Evolutionary conservation across 768 basidiomycete genomes (phyloP), one percentile per base, ranked within the genome.

Genomic region (Crassisporium funariophilum): DNA sequence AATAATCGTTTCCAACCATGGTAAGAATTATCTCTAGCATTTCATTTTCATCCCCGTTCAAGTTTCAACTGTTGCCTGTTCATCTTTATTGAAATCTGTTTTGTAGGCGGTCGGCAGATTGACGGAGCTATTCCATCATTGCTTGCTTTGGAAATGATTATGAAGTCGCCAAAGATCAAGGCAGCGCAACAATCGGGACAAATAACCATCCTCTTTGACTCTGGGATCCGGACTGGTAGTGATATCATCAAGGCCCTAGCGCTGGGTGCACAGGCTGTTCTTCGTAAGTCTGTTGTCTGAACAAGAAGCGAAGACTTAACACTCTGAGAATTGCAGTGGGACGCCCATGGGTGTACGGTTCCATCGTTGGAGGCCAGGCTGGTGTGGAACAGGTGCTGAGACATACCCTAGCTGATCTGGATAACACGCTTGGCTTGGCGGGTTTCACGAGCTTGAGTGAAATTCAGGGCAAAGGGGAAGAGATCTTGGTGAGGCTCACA

Each of bases 201-300:
- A 46, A 64, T 91, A 29, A 83, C 84, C 1, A 66, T 93, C 25
- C 68, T 94, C 3, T 90, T 87, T 56, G 84, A 86, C 59, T 91
- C 83, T 41, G 91, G 92, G 5, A 84, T 94, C 48, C 81, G 92
- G 35, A 88, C 84, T 0, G 92, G 89, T 9, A 79, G 82, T 35
- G 93, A 95, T 52, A 79, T 93, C 36, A 74, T 91, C 65, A 89
- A 90, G 64, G 92, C 93, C 0, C 66, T 94, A 21, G 91, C 91
- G 1, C 73, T 95, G 0, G 91, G 93, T 33, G 92, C 93, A 6
- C 85, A 94, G 55, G 90, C 73, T 6, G 83, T 94, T 12, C 63
- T 93, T 15, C 72, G 83, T 90, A 54, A 55, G 87, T 76, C 23
- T n/a, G 39, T 19, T 17, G 19, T 22, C 11, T 37, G 25, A n/a